Conservation (phyloP, 257 asterid genomes). For the Nicotiana noctiflora region DNA sequence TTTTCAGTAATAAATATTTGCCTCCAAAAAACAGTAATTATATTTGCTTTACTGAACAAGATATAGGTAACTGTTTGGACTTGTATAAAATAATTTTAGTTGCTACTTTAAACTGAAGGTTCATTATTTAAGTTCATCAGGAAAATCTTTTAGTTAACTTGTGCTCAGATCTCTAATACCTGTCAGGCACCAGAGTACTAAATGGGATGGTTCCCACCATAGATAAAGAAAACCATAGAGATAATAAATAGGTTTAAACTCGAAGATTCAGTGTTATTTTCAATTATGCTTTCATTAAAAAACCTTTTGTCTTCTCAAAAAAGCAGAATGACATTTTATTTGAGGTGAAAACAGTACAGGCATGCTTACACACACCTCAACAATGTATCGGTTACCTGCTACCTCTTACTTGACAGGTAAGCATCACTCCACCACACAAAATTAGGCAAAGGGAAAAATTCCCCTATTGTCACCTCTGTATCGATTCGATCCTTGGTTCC, state of each 20-base stretch:
- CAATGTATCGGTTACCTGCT: neutral
- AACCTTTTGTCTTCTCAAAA: neutral
- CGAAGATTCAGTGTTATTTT: neutral
- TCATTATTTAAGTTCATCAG: neutral
- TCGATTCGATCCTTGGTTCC: neutral
- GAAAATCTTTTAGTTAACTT: neutral
- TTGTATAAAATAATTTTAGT: neutral
- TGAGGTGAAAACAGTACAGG: neutral
- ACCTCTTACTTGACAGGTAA: neutral
- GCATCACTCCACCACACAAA: neutral
- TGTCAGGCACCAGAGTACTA: neutral
- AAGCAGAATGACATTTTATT: neutral
- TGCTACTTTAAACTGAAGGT: neutral
- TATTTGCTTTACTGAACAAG: neutral
- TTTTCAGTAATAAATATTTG: neutral
- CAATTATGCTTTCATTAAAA: neutral
- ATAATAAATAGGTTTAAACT: neutral
- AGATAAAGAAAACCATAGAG: neutral
- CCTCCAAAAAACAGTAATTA: neutral
- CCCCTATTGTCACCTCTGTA: neutral
- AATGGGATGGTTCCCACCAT: neutral
- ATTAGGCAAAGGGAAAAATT: neutral
- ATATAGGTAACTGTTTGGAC: neutral
- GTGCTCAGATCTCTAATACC: neutral
- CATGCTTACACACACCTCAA: neutral